Conservation (phyloP, 2,329 filamentous ascomycete genomes). For the Colletotrichum sp. region DNA sequence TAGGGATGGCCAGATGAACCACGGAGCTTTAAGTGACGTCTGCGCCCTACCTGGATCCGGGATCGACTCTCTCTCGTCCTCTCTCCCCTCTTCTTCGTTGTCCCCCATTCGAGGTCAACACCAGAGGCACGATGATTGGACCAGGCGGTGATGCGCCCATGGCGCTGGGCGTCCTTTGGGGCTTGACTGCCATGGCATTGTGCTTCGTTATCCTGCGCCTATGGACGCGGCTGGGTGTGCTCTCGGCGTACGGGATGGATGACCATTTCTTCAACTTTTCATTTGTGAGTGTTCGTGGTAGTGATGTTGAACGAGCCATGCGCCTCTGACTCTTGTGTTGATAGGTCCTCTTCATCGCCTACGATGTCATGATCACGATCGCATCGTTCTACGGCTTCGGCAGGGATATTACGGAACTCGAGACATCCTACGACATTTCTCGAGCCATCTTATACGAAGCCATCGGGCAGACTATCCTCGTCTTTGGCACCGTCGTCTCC, state of each 20-base stretch:
- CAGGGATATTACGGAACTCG: constrained; percentile 3
- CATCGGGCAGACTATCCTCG: constrained; percentile 18
- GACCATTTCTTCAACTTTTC: constrained; percentile 19
- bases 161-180: constrained; percentile 31
- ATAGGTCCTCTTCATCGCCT: constrained; percentile 10
- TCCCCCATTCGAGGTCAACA: neutral
- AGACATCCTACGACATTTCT: neutral
- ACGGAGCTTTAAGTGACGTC: neutral
- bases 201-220: constrained; percentile 37
- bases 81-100: neutral
- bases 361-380: constrained; percentile 17
- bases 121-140: constrained; percentile 11
- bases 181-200: constrained; percentile 26
- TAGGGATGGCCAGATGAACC: neutral
- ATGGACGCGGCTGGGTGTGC: constrained; percentile 34
- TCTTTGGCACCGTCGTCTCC: constrained; percentile 14
- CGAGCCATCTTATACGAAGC: constrained; percentile 16
- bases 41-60: neutral
- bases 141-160: constrained; percentile 20
- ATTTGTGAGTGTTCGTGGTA: neutral
- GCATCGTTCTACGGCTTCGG: constrained; percentile 17
- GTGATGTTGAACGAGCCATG: neutral
- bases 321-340: neutral
- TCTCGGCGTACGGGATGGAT: constrained; percentile 17
- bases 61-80: neutral